Evolutionary conservation across 192 early-diverging fungal genomes (phyloP).

Genomic region (Coemansia sp.): DNA sequence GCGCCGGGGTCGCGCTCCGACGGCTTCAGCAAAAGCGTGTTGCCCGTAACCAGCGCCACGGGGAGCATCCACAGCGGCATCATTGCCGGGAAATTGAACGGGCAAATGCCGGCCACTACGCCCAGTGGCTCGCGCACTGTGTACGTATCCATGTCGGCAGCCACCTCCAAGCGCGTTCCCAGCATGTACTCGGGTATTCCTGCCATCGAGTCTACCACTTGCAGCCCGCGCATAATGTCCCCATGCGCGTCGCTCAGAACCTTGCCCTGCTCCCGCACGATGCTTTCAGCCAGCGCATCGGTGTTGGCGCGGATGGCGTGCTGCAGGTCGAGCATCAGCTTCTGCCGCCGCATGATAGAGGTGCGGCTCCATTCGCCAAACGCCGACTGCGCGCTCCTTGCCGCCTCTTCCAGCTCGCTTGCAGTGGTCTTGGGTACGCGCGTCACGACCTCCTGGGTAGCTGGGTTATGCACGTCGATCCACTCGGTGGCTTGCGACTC

Average conservation of each 20-base stretch:
- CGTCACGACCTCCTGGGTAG: conserved; percentile 86
- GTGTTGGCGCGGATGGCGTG: conserved; percentile 76
- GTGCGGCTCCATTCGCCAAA: conserved; percentile 87
- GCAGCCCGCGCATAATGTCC: conserved; percentile 87
- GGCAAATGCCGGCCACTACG: conserved; percentile 89
- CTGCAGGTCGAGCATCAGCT: conserved; percentile 90
- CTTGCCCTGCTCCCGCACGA: conserved; percentile 90
- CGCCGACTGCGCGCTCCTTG: conserved; percentile 67
- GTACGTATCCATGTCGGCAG: conserved; percentile 95
- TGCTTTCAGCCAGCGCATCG: conserved; percentile 76
- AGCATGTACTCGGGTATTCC: conserved; percentile 75
- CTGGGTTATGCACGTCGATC: conserved; percentile 90
- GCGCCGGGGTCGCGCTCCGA: conserved; percentile 93
- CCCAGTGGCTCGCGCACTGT: conserved; percentile 89
- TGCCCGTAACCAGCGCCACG: conserved; percentile 87
- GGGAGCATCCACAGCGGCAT: conserved; percentile 96
- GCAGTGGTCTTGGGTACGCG: conserved; percentile 85
- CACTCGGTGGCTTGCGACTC: conserved; percentile 82
- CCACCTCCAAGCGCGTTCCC: conserved; percentile 80
- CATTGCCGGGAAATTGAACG: conserved; percentile 99
- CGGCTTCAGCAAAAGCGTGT: conserved; percentile 90
- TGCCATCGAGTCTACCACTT: conserved; percentile 86
- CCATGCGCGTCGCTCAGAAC: conserved; percentile 89
- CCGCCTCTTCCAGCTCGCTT: conserved; percentile 77
- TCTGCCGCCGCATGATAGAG: conserved; percentile 78